phyloP scores from a whole-genome alignment of 108 stramenopile species.

The Skeletonema potamos region DNA sequence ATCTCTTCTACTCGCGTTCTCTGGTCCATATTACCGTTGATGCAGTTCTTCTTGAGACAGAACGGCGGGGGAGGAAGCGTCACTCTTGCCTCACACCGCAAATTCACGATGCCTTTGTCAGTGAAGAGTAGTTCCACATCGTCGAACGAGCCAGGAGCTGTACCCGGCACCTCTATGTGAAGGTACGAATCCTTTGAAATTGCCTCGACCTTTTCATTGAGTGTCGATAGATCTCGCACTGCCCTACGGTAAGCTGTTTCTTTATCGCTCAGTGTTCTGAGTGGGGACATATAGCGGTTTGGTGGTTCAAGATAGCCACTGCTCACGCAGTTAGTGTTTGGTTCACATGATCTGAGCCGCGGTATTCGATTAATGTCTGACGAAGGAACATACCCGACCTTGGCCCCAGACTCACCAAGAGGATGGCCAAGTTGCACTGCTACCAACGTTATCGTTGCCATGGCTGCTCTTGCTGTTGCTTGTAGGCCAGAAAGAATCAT shows the following conservation, averaged over 20 bases:
- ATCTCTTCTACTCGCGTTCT: slow-evolving; percentile 30
- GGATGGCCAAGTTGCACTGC: background rate
- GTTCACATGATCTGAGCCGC: background rate
- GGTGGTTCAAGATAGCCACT: slow-evolving; percentile 36
- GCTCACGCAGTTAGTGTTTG: slow-evolving; percentile 25
- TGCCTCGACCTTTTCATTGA: background rate
- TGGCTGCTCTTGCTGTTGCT: slow-evolving; percentile 1
- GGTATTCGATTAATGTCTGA: background rate
- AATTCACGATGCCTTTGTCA: slow-evolving; percentile 19
- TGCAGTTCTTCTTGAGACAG: slow-evolving; percentile 38
- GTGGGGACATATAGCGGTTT: slow-evolving; percentile 35
- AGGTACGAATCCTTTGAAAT: slow-evolving; percentile 16
- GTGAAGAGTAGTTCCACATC: slow-evolving; percentile 32
- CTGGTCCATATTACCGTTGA: slow-evolving; percentile 49
- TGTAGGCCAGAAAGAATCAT: background rate
- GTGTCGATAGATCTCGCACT: slow-evolving; percentile 15
- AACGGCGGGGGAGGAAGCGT: slow-evolving; percentile 43
- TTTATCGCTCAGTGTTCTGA: slow-evolving; percentile 17
- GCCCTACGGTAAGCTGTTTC: slow-evolving; percentile 21
- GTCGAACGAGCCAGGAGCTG: slow-evolving; percentile 23
- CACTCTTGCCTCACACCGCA: slow-evolving; percentile 35
- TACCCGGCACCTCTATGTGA: slow-evolving; percentile 27
- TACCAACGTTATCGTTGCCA: background rate
- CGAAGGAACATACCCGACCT: background rate
- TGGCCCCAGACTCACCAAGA: background rate